Base-by-base conservation (phyloP, 2,329 filamentous ascomycete species). In the Fonsecaea pedrosoi region DNA sequence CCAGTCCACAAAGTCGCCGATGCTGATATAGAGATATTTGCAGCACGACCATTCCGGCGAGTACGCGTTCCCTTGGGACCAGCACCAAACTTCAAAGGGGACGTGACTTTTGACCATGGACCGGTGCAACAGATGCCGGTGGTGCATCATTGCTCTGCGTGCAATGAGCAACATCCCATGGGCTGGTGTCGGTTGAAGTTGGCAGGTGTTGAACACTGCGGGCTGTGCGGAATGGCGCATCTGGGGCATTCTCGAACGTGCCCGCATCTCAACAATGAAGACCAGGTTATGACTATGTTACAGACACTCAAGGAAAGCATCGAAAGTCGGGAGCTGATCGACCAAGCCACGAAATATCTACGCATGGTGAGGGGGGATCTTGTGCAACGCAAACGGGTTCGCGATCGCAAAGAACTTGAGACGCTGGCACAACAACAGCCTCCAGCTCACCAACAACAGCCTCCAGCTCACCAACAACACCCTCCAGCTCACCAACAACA, bases 231-330 rank as follows among this genome's bases (percentile, higher is more conserved):
- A 15, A 81, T 87, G 25, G 85, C 86, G 1, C 88, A 90, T 73
- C 86, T 82, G 69, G 87, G 87, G 2, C 74, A 81, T 61, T 77
- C 78, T 1, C 81, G 85, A 37, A 83, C 82, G 8, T 92, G 89
- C 73, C 86, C 88, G 13, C 86, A 89, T 73, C 82, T 92, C 60
- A 81, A 80, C 62, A 87, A 86, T 2, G 86, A 90, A 68, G 84
- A 83, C 2, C 85, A 91, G 73, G 81, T 92, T 15, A 82, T 84
- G 62, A 79, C 84, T 21, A 90, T 92, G 82, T 78, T 92, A 15
- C 83, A 87, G 63, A 84, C 85, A 0, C 76, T 92, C 25, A 87
- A 87, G 72, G 77, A 81, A 61, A 88, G 84, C 62, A 82, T 81
- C 0, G 89, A 90, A 73, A 79, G 82, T 10, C 78, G 78, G 32